A percentile compares a stretch with the other conserved stretches of the same genome.
Evolutionary conservation across 768 basidiomycete species (phyloP).

Genomic region (Mycena belliarum): DNA sequence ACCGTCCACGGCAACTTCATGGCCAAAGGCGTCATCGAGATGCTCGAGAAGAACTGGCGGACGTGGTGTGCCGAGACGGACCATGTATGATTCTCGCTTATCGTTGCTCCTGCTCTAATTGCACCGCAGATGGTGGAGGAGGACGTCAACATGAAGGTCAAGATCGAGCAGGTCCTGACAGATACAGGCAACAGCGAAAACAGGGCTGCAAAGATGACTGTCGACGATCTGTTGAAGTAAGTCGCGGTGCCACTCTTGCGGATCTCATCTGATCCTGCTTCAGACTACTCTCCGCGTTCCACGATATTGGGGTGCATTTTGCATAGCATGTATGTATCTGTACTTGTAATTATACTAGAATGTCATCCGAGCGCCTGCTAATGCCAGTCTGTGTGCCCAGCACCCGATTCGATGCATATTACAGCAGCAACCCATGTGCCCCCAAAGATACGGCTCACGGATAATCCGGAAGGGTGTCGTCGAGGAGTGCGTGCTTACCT

Average conservation of each 20-base stretch:
- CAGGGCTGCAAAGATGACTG: slow-evolving; percentile 90
- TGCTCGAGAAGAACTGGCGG: slow-evolving; percentile 91
- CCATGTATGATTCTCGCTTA: slow-evolving; percentile 41
- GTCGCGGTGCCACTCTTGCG: slow-evolving; percentile 25
- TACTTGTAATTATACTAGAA: neutral
- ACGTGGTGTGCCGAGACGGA: slow-evolving; percentile 88
- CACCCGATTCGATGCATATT: too few species aligned
- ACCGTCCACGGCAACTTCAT: slow-evolving; percentile 86
- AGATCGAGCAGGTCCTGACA: slow-evolving; percentile 71
- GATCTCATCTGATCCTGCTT: slow-evolving; percentile 5
- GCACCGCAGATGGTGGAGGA: slow-evolving; percentile 66
- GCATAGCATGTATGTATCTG: slow-evolving; percentile 39
- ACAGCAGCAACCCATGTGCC: neutral
- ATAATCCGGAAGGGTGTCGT: slow-evolving; percentile 18
- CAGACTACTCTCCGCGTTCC: slow-evolving; percentile 73
- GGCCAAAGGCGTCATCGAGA: slow-evolving; percentile 92
- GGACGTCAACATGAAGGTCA: slow-evolving; percentile 64
- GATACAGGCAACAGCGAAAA: slow-evolving; percentile 74
- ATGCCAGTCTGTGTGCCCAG: too few species aligned
- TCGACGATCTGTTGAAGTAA: slow-evolving; percentile 88
- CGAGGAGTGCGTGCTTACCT: slow-evolving; percentile 25
- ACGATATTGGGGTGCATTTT: slow-evolving; percentile 74
- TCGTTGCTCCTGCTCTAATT: neutral
- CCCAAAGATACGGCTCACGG: neutral
- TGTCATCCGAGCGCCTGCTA: too few species aligned